Evolutionary conservation across 805 yeast species (phyloP).

Genomic region (Candida ascalaphidarum): DNA sequence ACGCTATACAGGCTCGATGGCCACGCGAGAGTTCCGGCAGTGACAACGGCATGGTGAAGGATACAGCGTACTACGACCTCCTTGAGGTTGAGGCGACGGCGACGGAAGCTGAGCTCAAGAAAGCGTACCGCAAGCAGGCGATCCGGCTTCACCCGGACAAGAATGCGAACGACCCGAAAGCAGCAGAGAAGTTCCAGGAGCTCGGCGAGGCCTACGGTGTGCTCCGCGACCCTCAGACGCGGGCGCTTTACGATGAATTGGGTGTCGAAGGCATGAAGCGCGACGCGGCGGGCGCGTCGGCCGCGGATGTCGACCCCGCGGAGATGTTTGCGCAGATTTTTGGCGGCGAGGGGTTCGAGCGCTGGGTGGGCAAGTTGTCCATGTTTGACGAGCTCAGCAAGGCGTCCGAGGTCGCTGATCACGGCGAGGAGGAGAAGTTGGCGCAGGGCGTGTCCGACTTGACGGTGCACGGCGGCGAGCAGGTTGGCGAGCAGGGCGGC

Average conservation of each 20-base stretch:
- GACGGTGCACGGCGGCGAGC: no score
- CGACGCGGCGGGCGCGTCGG: constrained; percentile 63
- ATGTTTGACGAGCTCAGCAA: constrained; percentile 67
- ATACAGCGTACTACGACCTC: constrained; percentile 79
- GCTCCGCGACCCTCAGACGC: constrained; percentile 59
- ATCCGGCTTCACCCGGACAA: constrained; percentile 92
- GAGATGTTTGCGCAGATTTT: constrained; percentile 80
- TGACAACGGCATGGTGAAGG: constrained; percentile 56
- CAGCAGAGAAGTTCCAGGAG: constrained; percentile 80
- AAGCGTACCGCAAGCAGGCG: constrained; percentile 88
- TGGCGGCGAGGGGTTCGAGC: constrained; percentile 73
- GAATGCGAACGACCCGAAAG: constrained; percentile 88
- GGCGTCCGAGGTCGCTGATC: constrained; percentile 39
- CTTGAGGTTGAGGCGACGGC: constrained; percentile 66
- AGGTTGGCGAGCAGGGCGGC: neutral
- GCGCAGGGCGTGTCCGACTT: constrained; percentile 5
- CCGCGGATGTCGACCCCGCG: constrained; percentile 64
- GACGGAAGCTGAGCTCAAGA: constrained; percentile 74
- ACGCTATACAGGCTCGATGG: no score
- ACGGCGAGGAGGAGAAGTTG: constrained; percentile 28
- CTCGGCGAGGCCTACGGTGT: constrained; percentile 64
- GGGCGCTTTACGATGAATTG: constrained; percentile 71
- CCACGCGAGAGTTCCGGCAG: no score
- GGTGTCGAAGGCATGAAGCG: constrained; percentile 60
- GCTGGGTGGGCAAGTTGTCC: constrained; percentile 83